A percentile compares a stretch with the other conserved stretches of the same genome.
These are phyloP conservation scores for Epichloe gansuensis DNA, from an alignment of 2,329 filamentous ascomycete species.

Conservation along the genomic window DNA sequence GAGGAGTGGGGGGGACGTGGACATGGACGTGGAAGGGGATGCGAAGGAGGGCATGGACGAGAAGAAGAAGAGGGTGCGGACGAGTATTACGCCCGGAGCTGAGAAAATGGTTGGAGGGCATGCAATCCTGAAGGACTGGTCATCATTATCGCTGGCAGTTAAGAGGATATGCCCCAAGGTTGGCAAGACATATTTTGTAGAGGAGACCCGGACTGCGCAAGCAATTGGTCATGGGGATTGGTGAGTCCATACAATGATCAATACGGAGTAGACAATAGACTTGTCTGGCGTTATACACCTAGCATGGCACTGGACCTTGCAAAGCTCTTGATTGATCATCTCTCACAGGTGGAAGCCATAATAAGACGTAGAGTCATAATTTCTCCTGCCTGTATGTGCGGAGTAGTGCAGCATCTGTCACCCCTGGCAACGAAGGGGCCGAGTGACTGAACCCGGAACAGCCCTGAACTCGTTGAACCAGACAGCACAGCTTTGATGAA, in stretches of 20 bases:
- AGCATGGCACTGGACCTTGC: too few relatives aligned
- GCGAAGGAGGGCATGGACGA: slow-evolving; percentile 20
- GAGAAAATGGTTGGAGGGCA: neutral
- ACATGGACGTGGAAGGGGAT: slow-evolving; percentile 30
- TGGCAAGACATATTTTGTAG: neutral
- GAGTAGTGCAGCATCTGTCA: neutral
- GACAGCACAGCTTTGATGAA: too few relatives aligned
- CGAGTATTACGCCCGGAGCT: slow-evolving; percentile 32
- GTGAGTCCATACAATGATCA: too few relatives aligned
- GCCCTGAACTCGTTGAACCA: too few relatives aligned
- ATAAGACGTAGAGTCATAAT: too few relatives aligned
- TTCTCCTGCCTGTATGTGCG: too few relatives aligned
- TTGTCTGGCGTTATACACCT: too few relatives aligned
- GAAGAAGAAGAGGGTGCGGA: slow-evolving; percentile 29
- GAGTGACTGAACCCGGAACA: neutral
- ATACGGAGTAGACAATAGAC: too few relatives aligned
- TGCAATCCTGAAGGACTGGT: too few relatives aligned
- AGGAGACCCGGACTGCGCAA: slow-evolving; percentile 3
- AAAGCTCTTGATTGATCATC: too few relatives aligned
- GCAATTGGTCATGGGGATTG: neutral
- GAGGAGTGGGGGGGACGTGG: slow-evolving; percentile 22
- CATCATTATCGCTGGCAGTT: too few relatives aligned
- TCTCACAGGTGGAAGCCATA: too few relatives aligned
- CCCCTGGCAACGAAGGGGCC: slow-evolving; percentile 5
- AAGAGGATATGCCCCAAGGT: neutral